These are phyloP conservation scores for Lasiosphaeris hirsuta DNA, from an alignment of 495 filamentous ascomycete genomes.

Conservation along the genomic window DNA sequence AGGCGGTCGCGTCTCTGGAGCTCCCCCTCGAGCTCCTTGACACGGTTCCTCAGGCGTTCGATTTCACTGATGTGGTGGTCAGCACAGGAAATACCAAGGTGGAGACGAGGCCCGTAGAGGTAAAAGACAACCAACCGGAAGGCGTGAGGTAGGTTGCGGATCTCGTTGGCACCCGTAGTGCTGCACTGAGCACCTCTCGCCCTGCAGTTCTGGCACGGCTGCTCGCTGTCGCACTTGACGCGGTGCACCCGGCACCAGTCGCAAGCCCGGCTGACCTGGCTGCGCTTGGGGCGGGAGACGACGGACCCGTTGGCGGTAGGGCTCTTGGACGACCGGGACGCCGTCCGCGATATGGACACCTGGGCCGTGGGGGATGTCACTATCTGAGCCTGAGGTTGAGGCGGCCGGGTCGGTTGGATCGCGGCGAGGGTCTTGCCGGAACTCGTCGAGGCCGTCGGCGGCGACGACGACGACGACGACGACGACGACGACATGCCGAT, in stretches of 20 bases:
- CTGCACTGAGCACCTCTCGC: conserved; percentile 38
- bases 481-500: no score
- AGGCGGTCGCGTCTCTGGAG: conserved; percentile 17
- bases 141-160: conserved; percentile 37
- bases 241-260: conserved; percentile 48
- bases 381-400: no score
- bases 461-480: no score
- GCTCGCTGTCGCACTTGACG: conserved; percentile 45
- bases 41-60: conserved; percentile 34
- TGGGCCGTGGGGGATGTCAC: no score
- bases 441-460: no score
- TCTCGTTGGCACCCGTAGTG: conserved; percentile 32
- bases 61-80: conserved; percentile 33
- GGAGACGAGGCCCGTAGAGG: background rate
- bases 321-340: no score
- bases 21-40: conserved; percentile 40
- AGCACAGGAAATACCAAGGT: background rate
- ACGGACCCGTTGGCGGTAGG: no score
- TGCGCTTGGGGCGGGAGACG: conserved; percentile 27
- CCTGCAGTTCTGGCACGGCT: conserved; percentile 46
- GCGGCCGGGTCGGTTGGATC: no score
- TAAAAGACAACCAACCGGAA: conserved; percentile 19
- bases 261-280: conserved; percentile 46
- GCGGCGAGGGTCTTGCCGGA: no score
- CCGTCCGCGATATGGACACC: no score